These are phyloP conservation scores for Ophiocordyceps australis DNA, from an alignment of 2,329 filamentous ascomycete species.

Conservation along the genomic window DNA sequence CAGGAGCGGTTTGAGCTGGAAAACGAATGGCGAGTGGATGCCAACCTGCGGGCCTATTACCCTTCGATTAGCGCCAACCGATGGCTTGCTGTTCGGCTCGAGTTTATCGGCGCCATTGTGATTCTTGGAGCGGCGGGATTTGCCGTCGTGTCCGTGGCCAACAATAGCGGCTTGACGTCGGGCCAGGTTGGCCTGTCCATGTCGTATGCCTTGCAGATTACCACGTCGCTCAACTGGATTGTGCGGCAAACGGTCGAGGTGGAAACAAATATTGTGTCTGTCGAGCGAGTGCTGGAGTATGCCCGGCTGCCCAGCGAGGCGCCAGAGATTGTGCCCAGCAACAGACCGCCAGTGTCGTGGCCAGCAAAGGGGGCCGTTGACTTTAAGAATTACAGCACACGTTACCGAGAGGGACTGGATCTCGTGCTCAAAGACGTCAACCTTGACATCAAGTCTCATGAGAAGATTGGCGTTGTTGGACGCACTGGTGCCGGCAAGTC, in stretches of 20 bases:
- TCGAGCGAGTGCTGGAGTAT: constrained; percentile 95
- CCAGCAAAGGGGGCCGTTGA: constrained; percentile 74
- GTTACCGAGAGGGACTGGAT: constrained; percentile 79
- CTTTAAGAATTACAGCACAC: constrained; percentile 86
- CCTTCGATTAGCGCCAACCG: constrained; percentile 87
- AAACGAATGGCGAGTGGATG: constrained; percentile 95
- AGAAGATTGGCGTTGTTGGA: constrained; percentile 96
- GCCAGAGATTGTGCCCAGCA: constrained; percentile 78
- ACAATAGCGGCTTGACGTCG: constrained; percentile 40
- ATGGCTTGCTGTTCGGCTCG: constrained; percentile 87
- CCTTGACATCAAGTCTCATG: constrained; percentile 81
- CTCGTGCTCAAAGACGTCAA: constrained; percentile 86
- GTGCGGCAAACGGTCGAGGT: constrained; percentile 96
- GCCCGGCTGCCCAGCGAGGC: constrained; percentile 81
- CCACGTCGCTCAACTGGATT: constrained; percentile 95
- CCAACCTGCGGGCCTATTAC: constrained; percentile 86
- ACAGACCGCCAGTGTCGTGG: constrained; percentile 78
- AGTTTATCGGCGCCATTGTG: constrained; percentile 88
- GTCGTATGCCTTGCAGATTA: constrained; percentile 96
- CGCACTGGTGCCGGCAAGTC: constrained; percentile 94
- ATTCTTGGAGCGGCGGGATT: constrained; percentile 77
- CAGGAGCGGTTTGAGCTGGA: constrained; percentile 74
- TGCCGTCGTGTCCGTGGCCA: constrained; percentile 62
- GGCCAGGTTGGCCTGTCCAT: constrained; percentile 84
- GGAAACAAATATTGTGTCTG: constrained; percentile 99